A percentile compares a stretch with the other conserved stretches of the same genome.
These are phyloP conservation scores for Litsea cubeba DNA, from an alignment of 164 flowering plant species.

Conservation along the genomic window DNA sequence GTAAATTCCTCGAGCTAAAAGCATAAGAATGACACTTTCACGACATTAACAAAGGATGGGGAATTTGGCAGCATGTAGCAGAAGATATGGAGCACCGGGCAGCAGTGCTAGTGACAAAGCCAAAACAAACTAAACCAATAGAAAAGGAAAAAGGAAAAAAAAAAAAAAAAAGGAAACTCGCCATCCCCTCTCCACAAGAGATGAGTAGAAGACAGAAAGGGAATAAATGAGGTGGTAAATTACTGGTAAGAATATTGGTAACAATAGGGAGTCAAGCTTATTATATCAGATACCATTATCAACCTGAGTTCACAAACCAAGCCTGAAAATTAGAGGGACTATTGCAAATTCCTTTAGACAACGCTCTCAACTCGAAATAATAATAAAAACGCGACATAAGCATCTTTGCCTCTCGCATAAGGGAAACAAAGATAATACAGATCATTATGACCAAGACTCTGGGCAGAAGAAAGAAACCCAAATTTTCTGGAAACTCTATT, in stretches of 20 bases:
- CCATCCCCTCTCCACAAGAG: not conserved
- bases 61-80: too few species aligned
- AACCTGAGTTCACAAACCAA: not conserved
- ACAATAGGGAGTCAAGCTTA: not conserved
- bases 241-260: not conserved
- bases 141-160: too few species aligned
- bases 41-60: too few species aligned
- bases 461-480: not conserved
- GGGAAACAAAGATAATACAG: not conserved
- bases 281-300: not conserved
- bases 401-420: not conserved
- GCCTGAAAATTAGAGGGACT: not conserved
- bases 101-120: too few species aligned
- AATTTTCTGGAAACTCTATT: not conserved
- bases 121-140: too few species aligned
- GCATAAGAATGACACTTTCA: too few species aligned
- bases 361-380: not conserved
- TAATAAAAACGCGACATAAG: too few species aligned
- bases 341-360: not conserved
- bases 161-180: too few species aligned
- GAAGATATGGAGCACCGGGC: too few species aligned
- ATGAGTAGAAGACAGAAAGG: not conserved
- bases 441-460: not conserved
- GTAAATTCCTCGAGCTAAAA: too few species aligned
- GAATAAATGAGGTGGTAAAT: too few species aligned